Evolutionary conservation across 2,329 filamentous ascomycete genomes (phyloP).

Genomic region (Coniella lustricola): DNA sequence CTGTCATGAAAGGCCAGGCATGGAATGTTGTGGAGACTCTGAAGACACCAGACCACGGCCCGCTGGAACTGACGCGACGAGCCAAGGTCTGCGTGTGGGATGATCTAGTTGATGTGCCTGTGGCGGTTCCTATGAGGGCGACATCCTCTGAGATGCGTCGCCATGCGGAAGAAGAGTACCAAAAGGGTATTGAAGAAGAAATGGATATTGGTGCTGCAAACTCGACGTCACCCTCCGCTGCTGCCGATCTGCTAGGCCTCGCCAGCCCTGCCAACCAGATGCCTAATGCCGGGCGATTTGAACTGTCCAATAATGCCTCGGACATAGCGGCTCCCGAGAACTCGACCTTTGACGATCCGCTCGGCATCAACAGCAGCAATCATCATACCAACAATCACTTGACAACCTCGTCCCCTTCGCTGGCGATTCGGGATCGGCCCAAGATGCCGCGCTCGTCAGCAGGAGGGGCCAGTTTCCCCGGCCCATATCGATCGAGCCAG

Average conservation of each 20-base stretch:
- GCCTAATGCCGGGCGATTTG: constrained; percentile 70
- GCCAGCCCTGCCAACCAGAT: constrained; percentile 56
- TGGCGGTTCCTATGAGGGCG: constrained; percentile 81
- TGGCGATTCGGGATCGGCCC: constrained; percentile 16
- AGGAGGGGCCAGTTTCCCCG: constrained; percentile 33
- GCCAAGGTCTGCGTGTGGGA: constrained; percentile 97
- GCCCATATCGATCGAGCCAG: constrained; percentile 27
- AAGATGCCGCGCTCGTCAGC: constrained; percentile 16
- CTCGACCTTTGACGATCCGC: constrained; percentile 30
- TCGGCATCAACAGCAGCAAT: constrained; percentile 6
- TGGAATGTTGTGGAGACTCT: constrained; percentile 99
- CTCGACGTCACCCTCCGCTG: constrained; percentile 40
- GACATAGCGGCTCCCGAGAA: constrained; percentile 33
- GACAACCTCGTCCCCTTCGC: constrained; percentile 14
- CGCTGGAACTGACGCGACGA: constrained; percentile 82
- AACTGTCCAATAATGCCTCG: constrained; percentile 43
- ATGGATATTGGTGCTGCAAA: constrained; percentile 80
- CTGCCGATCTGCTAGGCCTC: constrained; percentile 65
- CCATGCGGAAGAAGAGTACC: constrained; percentile 43
- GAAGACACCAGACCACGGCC: constrained; percentile 86
- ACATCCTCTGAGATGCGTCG: constrained; percentile 80
- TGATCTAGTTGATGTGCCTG: constrained; percentile 89
- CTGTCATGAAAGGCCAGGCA: constrained; percentile 98
- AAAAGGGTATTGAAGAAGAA: constrained; percentile 63
- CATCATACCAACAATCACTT: constrained; percentile 1